Conservation (phyloP, 163 green algal species). For the Volvox carteri region DNA sequence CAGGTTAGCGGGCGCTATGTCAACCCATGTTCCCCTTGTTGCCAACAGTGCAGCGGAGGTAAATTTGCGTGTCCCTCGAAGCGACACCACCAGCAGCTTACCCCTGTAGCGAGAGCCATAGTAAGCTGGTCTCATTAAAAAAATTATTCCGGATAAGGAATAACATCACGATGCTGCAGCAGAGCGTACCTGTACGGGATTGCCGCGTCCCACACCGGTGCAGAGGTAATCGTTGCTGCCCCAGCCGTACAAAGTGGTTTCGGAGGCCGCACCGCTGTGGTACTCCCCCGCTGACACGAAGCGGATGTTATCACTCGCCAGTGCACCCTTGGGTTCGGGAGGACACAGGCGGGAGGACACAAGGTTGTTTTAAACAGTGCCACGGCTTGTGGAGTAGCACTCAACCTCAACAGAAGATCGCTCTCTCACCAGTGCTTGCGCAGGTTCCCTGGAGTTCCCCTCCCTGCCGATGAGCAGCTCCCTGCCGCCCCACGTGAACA, state of each 20-base stretch:
- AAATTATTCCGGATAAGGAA: too few relatives aligned
- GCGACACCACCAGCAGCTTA: too few relatives aligned
- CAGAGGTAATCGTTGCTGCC: conserved; percentile 68
- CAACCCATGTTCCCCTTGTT: too few relatives aligned
- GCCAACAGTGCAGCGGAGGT: too few relatives aligned
- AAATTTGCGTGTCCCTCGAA: too few relatives aligned
- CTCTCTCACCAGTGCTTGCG: conserved; percentile 33
- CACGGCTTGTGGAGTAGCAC: too few relatives aligned
- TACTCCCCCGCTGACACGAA: conserved; percentile 75
- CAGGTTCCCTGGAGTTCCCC: conserved; percentile 32
- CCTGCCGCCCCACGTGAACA: conserved; percentile 70
- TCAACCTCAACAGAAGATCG: too few relatives aligned
- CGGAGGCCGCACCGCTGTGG: conserved; percentile 70
- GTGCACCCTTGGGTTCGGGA: conserved; percentile 37
- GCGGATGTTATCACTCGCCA: conserved; percentile 55
- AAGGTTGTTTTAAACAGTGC: too few relatives aligned
- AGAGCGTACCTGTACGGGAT: conserved; percentile 31
- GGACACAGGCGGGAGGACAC: background rate
- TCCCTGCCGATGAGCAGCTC: conserved; percentile 47
- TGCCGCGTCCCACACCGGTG: conserved; percentile 52
- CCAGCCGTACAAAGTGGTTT: conserved; percentile 63
- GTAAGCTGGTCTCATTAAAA: too few relatives aligned
- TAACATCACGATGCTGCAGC: too few relatives aligned
- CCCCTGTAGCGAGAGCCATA: too few relatives aligned
- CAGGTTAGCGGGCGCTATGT: too few relatives aligned